Percentiles rank a stretch among this genome's conserved stretches.
Conservation (phyloP, 805 yeast genomes). For the Torulaspora indica region DNA sequence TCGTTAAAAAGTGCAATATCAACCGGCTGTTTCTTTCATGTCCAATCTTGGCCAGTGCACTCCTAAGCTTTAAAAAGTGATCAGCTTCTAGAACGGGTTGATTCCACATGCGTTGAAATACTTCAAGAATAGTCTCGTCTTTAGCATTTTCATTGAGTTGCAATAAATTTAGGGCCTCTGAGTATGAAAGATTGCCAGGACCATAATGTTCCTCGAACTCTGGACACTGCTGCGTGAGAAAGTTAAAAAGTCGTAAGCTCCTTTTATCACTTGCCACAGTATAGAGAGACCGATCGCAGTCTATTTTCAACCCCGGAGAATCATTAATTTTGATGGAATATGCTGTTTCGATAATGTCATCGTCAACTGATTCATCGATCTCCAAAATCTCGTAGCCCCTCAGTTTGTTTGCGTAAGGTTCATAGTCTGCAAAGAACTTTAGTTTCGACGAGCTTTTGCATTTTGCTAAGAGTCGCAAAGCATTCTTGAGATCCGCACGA, state of each 20-base stretch:
- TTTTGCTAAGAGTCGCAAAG: slow-evolving; percentile 39
- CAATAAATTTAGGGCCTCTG: slow-evolving; percentile 45
- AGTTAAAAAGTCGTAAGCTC: slow-evolving; percentile 53
- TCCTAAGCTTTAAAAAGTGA: slow-evolving; percentile 54
- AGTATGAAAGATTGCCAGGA: slow-evolving; percentile 28
- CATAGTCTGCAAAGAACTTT: slow-evolving; percentile 41
- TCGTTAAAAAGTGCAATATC: slow-evolving; percentile 50
- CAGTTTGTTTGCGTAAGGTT: slow-evolving; percentile 40
- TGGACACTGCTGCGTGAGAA: slow-evolving; percentile 40
- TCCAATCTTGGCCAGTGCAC: slow-evolving; percentile 55
- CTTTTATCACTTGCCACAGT: slow-evolving; percentile 57
- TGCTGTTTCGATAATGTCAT: slow-evolving; percentile 72
- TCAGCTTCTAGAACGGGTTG: slow-evolving; percentile 30
- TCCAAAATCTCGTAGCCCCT: slow-evolving; percentile 53
- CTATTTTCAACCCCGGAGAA: slow-evolving; percentile 39
- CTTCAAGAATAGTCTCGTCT: slow-evolving; percentile 44
- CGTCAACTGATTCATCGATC: slow-evolving; percentile 50
- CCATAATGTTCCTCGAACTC: slow-evolving; percentile 28
- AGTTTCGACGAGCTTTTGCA: slow-evolving; percentile 38
- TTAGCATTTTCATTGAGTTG: slow-evolving; percentile 49
- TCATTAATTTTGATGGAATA: slow-evolving; percentile 62
- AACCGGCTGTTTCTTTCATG: slow-evolving; percentile 49
- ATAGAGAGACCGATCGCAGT: slow-evolving; percentile 49
- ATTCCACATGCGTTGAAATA: slow-evolving; percentile 33
- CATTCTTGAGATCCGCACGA: slow-evolving; percentile 36